These are phyloP conservation scores for Cyberlindnera misumaiensis DNA, from an alignment of 805 yeast species.

Conservation along the genomic window DNA sequence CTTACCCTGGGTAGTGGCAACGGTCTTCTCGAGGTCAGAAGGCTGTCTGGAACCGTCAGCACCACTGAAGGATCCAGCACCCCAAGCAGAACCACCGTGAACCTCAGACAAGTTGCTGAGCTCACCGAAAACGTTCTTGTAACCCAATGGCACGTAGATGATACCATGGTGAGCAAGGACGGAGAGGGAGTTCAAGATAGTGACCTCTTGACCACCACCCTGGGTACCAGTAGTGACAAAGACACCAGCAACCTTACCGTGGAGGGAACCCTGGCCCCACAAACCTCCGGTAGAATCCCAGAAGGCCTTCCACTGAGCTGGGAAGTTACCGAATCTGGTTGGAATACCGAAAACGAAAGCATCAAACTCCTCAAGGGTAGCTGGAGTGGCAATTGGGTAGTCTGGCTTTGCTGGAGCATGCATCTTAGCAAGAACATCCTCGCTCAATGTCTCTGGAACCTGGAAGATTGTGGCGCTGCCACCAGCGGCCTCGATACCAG, in stretches of 20 bases:
- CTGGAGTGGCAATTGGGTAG: conserved; percentile 52
- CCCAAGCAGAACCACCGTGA: conserved; percentile 85
- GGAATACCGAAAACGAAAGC: conserved; percentile 76
- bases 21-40: conserved; percentile 50
- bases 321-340: conserved; percentile 69
- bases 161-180: conserved; percentile 72
- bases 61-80: conserved; percentile 76
- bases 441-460: conserved; percentile 70
- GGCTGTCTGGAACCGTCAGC: conserved; percentile 72
- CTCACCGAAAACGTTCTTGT: conserved; percentile 47
- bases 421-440: conserved; percentile 52
- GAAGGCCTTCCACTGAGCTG: conserved; percentile 70
- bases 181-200: conserved; percentile 52
- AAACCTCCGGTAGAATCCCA: conserved; percentile 74
- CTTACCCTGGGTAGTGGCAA: conserved; percentile 65
- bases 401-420: conserved; percentile 59
- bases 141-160: conserved; percentile 73
- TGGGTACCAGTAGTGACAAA: conserved; percentile 66
- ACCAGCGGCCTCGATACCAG: conserved; percentile 67
- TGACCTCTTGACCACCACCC: conserved; percentile 77
- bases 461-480: conserved; percentile 67
- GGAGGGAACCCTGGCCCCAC: conserved; percentile 65
- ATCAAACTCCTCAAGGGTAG: conserved; percentile 55
- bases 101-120: conserved; percentile 54
- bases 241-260: conserved; percentile 69